Evolutionary conservation across 2,329 filamentous ascomycete genomes (phyloP), one percentile per base, ranked within the genome.

Genomic region (Akanthomyces muscarius): DNA sequence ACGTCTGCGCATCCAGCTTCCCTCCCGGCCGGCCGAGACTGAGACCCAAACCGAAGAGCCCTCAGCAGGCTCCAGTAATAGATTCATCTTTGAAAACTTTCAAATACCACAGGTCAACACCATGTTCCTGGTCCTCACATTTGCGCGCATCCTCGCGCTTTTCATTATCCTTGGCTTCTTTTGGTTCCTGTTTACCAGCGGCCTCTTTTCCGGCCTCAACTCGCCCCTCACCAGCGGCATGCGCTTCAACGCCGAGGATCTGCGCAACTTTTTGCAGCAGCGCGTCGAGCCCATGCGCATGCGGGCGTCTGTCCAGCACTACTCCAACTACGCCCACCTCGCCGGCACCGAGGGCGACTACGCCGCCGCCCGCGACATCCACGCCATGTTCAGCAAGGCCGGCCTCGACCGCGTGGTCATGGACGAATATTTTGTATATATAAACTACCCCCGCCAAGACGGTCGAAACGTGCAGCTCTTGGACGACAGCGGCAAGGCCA

Each of bases 291-390:
- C 85, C 61, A 81, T 82, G 64, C 81, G 83, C 57, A 89, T 95
- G 73, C 84, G 86, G 66, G 87, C 90, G 47, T 90, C 90, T 63
- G 77, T 97, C 64, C 80, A 85, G 70, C 89, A 93, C 71, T 86
- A 94, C 66, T 94, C 92, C 5, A 85, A 84, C 62, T 97, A 91
- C 72, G 90, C 95, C 65, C 95, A 98, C 75, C 83, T 98, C 66
- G 95, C 92, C 2, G 95, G 95, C n/a, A 96, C 92, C 3, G 89
- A 97, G 77, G 95, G 95, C 54, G 94, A 96, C 77, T 92, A 89
- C 70, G 90, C 89, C 52, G 82, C 96, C 61, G 94, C 91, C 8
- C 85, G 91, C 78, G 96, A 93, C 80, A 86, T 97, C 61, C 84
- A 93, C 74, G 87, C 86, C 70, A 84, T 89, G 73, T 97, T 97